These are phyloP conservation scores for Penicillium sp. DNA, from an alignment of 2,329 filamentous ascomycete genomes.

Conservation along the genomic window DNA sequence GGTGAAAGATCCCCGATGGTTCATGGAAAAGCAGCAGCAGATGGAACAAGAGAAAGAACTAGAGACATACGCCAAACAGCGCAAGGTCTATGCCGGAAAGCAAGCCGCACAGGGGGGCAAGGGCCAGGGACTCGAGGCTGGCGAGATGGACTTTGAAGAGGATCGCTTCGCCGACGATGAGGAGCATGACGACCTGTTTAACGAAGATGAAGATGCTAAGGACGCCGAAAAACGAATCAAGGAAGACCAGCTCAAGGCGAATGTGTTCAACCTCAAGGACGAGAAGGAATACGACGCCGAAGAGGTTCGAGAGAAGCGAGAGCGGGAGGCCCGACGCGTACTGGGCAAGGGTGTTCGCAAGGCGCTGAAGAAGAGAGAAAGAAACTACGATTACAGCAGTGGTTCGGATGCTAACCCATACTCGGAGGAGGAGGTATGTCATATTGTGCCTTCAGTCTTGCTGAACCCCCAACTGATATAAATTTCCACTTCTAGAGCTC, in stretches of 20 bases:
- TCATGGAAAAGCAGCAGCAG: slow-evolving; percentile 64
- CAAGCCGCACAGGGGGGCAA: slow-evolving; percentile 46
- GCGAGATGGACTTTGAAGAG: slow-evolving; percentile 69
- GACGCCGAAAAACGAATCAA: slow-evolving; percentile 72
- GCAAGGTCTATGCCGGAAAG: slow-evolving; percentile 50
- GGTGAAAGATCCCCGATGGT: slow-evolving; percentile 75
- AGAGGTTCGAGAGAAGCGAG: slow-evolving; percentile 63
- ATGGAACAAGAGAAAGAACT: slow-evolving; percentile 59
- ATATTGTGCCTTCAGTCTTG: neutral
- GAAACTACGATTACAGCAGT: slow-evolving; percentile 81
- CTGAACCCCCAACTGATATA: slow-evolving; percentile 8
- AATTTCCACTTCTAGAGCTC: slow-evolving; percentile 49
- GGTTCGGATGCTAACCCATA: slow-evolving; percentile 64
- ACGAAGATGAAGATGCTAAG: slow-evolving; percentile 79
- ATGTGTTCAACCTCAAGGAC: slow-evolving; percentile 77
- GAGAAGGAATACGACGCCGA: slow-evolving; percentile 71
- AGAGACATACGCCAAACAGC: slow-evolving; percentile 54
- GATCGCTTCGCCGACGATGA: slow-evolving; percentile 86
- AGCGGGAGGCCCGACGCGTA: slow-evolving; percentile 68
- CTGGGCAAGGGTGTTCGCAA: slow-evolving; percentile 78
- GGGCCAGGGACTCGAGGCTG: slow-evolving; percentile 57
- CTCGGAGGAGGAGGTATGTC: slow-evolving; percentile 53
- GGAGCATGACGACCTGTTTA: slow-evolving; percentile 74
- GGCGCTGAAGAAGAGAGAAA: slow-evolving; percentile 79
- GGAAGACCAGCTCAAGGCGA: slow-evolving; percentile 81